Conservation (phyloP, 1,284 basidiomycete species). For the Pisolithus thermaeus region DNA sequence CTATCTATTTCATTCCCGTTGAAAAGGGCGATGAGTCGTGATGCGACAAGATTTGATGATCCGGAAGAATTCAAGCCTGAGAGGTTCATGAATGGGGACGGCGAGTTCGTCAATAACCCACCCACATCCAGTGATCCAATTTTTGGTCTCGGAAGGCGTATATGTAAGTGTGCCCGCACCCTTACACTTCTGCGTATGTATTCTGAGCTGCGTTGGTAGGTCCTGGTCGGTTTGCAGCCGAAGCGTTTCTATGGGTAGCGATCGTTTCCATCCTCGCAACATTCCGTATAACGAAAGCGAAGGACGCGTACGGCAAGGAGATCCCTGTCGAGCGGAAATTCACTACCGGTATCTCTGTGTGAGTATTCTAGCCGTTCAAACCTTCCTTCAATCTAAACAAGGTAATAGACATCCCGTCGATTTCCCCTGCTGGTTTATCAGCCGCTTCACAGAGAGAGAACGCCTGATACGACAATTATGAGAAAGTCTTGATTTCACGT, state of each 20-base stretch:
- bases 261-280: slow-evolving; percentile 32
- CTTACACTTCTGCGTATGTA: slow-evolving; percentile 1
- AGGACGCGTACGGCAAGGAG: slow-evolving; percentile 29
- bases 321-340: slow-evolving; percentile 29
- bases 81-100: slow-evolving; percentile 14
- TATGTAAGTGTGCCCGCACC: slow-evolving; percentile 18
- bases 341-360: slow-evolving; percentile 29
- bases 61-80: slow-evolving; percentile 20
- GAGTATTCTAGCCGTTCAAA: slow-evolving; percentile 6
- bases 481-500: neutral
- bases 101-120: slow-evolving; percentile 17
- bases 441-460: slow-evolving; percentile 13
- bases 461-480: slow-evolving; percentile 7
- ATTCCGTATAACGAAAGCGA: slow-evolving; percentile 33
- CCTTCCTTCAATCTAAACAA: neutral
- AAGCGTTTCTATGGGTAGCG: slow-evolving; percentile 19
- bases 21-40: slow-evolving; percentile 29
- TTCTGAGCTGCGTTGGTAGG: slow-evolving; percentile 9
- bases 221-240: slow-evolving; percentile 21
- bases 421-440: slow-evolving; percentile 20
- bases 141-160: slow-evolving; percentile 38
- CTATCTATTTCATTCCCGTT: neutral
- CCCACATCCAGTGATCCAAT: slow-evolving; percentile 31
- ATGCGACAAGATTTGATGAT: slow-evolving; percentile 13
- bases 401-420: slow-evolving; percentile 14